Conservation (phyloP, 805 yeast species). For the Priceomyces fermenticarens region DNA sequence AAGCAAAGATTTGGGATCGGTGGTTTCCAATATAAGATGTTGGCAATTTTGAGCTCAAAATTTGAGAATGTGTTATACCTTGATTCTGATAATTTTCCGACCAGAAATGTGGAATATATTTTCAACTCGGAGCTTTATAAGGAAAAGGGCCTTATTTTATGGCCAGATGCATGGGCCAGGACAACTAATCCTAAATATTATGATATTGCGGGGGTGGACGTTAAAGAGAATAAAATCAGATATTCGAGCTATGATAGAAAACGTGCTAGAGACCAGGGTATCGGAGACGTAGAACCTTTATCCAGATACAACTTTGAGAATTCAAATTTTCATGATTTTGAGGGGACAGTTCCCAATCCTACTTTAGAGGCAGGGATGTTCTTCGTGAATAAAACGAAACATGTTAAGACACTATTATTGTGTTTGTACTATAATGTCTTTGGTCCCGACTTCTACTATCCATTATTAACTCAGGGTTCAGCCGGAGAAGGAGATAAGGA, state of each 20-base stretch:
- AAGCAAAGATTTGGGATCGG: slow-evolving; percentile 23
- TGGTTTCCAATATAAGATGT: slow-evolving; percentile 51
- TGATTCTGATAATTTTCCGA: slow-evolving; percentile 52
- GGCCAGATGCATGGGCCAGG: slow-evolving; percentile 75
- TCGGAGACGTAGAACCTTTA: slow-evolving; percentile 19
- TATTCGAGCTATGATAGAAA: slow-evolving; percentile 33
- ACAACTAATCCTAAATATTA: slow-evolving; percentile 61
- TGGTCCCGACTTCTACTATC: slow-evolving; percentile 68
- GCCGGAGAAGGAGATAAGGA: slow-evolving; percentile 84
- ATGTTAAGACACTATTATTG: slow-evolving; percentile 55
- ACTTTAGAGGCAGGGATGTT: slow-evolving; percentile 72
- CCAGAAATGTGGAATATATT: slow-evolving; percentile 41
- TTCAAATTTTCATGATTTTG: slow-evolving; percentile 53
- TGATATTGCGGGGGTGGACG: slow-evolving; percentile 46
- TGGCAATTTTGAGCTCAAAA: slow-evolving; percentile 60
- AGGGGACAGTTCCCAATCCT: slow-evolving; percentile 64
- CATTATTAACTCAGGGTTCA: slow-evolving; percentile 65
- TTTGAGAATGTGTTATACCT: slow-evolving; percentile 47
- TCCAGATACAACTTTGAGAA: slow-evolving; percentile 25
- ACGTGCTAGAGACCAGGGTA: slow-evolving; percentile 32
- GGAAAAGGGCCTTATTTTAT: slow-evolving; percentile 49
- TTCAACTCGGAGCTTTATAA: slow-evolving; percentile 43
- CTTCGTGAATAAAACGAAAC: slow-evolving; percentile 56
- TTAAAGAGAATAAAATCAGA: slow-evolving; percentile 30
- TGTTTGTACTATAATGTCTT: slow-evolving; percentile 61